A percentile compares a stretch with the other conserved stretches of the same genome.
These are phyloP conservation scores for Penicillium sp. DNA, from an alignment of 2,329 filamentous ascomycete genomes.

Conservation along the genomic window DNA sequence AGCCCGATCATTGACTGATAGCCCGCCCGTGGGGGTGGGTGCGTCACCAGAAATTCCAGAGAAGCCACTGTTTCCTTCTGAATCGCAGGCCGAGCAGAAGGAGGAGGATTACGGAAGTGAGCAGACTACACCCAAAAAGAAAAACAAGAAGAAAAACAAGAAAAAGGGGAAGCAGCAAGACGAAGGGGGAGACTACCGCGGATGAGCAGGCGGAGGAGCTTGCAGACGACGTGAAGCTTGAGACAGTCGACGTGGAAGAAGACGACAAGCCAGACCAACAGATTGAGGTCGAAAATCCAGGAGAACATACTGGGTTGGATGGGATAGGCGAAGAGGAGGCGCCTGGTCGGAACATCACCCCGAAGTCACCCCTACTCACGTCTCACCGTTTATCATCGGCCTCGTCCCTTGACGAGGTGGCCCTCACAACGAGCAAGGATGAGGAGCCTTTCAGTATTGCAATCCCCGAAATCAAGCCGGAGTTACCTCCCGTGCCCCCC, in stretches of 20 bases:
- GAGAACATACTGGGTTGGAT: conserved; percentile 1
- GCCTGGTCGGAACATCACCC: conserved; percentile 35
- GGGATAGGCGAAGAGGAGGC: conserved; percentile 29
- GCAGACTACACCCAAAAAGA: conserved; percentile 10
- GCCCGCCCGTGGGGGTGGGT: conserved; percentile 41
- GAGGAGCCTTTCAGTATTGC: conserved; percentile 33
- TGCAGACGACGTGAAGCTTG: conserved; percentile 20
- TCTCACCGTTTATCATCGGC: conserved; percentile 57
- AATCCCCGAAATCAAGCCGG: conserved; percentile 25
- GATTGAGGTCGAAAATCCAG: conserved; percentile 3
- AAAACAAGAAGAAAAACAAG: conserved; percentile 16
- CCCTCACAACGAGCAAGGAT: conserved; percentile 62
- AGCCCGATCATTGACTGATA: conserved; percentile 62
- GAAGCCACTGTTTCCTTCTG: conserved; percentile 31
- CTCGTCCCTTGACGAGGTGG: conserved; percentile 64
- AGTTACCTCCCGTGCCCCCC: conserved; percentile 34
- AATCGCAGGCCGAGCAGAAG: conserved; percentile 27
- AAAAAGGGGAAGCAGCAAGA: conserved; percentile 13
- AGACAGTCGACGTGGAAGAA: neutral
- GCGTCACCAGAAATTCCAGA: conserved; percentile 39
- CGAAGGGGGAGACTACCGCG: conserved; percentile 14
- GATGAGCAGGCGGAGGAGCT: conserved; percentile 25
- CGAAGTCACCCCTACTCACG: conserved; percentile 56
- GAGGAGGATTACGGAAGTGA: conserved; percentile 2
- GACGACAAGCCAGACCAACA: conserved; percentile 11